A percentile compares a stretch with the other conserved stretches of the same genome.
These are phyloP conservation scores for Verticillium alfalfae DNA, from an alignment of 2,329 filamentous ascomycete genomes.

Conservation along the genomic window DNA sequence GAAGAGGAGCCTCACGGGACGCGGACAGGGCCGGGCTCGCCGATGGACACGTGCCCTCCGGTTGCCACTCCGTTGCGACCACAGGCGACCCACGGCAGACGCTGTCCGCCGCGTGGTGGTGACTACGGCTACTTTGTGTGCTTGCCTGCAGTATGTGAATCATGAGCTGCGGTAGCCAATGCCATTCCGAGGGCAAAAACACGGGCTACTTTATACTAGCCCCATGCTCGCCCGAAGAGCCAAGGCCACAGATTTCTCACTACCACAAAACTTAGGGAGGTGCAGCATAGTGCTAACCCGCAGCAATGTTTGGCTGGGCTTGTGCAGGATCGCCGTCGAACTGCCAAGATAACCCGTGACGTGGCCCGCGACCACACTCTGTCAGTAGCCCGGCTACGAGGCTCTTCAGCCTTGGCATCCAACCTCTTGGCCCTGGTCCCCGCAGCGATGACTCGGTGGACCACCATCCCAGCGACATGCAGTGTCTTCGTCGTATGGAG, in stretches of 20 bases:
- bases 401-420: constrained; percentile 2
- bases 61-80: background rate
- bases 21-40: background rate
- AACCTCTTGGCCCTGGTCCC: background rate
- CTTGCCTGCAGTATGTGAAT: background rate
- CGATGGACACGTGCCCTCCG: background rate
- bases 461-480: background rate
- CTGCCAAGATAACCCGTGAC: constrained; percentile 1
- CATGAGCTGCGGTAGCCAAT: background rate
- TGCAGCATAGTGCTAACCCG: background rate
- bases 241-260: background rate
- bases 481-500: background rate
- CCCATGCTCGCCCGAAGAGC: background rate
- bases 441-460: background rate
- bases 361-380: background rate
- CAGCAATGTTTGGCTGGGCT: background rate
- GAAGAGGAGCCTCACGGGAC: background rate
- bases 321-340: background rate
- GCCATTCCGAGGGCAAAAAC: background rate
- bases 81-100: background rate
- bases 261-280: background rate
- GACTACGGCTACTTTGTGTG: background rate
- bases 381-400: background rate
- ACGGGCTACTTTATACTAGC: background rate
- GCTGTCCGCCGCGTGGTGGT: background rate